These are phyloP conservation scores for Penicillium sp. DNA, from an alignment of 2,329 filamentous ascomycete species.

Conservation along the genomic window DNA sequence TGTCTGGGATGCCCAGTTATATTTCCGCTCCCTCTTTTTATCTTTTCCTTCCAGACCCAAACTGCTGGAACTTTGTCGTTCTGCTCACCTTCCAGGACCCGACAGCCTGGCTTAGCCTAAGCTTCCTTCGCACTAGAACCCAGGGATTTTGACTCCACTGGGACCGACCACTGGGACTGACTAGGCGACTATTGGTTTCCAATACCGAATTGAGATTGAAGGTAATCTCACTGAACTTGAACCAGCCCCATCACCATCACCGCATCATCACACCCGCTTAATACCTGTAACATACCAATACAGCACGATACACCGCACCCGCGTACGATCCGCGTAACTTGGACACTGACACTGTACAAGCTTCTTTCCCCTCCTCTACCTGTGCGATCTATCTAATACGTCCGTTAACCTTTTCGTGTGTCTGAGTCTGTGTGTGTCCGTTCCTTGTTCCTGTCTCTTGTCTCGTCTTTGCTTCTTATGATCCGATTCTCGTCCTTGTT, in stretches of 20 bases:
- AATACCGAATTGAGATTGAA: background rate
- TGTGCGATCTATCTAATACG: conserved; percentile 21
- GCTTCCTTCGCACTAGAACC: conserved; percentile 1
- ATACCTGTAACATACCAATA: background rate
- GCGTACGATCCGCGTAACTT: background rate
- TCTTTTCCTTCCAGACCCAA: conserved; percentile 4
- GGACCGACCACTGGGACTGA: background rate
- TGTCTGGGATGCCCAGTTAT: conserved; percentile 7
- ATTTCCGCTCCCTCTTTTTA: conserved; percentile 7
- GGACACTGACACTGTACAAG: background rate
- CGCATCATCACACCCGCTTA: background rate
- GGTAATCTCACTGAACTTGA: background rate
- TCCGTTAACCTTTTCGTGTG: background rate
- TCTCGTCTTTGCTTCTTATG: background rate
- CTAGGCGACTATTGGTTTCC: background rate
- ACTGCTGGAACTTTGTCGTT: conserved; percentile 7
- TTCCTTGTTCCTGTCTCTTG: background rate
- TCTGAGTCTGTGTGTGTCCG: conserved; percentile 1
- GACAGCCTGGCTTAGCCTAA: conserved; percentile 19
- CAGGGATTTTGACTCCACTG: background rate
- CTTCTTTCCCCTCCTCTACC: conserved; percentile 5
- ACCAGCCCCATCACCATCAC: background rate
- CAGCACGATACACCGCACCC: background rate
- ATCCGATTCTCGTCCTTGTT: background rate
- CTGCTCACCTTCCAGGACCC: conserved; percentile 15